Evolutionary conservation across 1,284 basidiomycete genomes (phyloP).

Genomic region (Vanrija sp.): DNA sequence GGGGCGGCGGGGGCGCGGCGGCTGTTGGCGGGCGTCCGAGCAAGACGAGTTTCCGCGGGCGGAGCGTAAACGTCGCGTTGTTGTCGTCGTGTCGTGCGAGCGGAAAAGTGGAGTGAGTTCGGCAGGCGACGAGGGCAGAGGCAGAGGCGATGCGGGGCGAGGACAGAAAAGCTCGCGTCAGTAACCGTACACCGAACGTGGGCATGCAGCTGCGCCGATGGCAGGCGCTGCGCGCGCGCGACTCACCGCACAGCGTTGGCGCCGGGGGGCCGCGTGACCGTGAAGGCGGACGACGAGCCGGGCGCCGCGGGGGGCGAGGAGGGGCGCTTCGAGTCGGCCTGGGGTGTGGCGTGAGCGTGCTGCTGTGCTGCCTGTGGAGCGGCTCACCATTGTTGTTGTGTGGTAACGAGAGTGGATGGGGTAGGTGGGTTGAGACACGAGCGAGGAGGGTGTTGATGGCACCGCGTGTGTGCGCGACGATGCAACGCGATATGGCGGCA

Average conservation of each 20-base stretch:
- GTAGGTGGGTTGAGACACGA: background rate
- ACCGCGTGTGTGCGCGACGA: too few species aligned
- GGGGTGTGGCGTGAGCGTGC: background rate
- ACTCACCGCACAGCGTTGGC: slow-evolving; percentile 47
- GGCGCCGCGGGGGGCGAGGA: slow-evolving; percentile 35
- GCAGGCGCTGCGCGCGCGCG: background rate
- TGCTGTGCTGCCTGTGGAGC: background rate
- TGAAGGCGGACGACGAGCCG: slow-evolving; percentile 32
- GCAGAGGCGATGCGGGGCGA: background rate
- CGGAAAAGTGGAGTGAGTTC: background rate
- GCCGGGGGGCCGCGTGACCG: slow-evolving; percentile 44
- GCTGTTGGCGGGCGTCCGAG: slow-evolving; percentile 50
- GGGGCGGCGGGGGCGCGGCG: slow-evolving; percentile 72
- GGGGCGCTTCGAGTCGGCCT: slow-evolving; percentile 42
- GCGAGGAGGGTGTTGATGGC: background rate
- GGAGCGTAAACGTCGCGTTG: background rate
- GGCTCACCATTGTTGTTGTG: background rate
- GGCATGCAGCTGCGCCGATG: too few species aligned
- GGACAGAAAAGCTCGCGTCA: background rate
- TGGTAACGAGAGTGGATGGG: background rate
- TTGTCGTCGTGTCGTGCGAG: background rate
- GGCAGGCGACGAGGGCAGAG: background rate
- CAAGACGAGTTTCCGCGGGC: background rate
- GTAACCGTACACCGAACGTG: background rate
- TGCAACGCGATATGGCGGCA: too few species aligned